These are phyloP conservation scores for Carex myosuroides DNA, from an alignment of 176 grass and related monocot genomes.

Conservation along the genomic window DNA sequence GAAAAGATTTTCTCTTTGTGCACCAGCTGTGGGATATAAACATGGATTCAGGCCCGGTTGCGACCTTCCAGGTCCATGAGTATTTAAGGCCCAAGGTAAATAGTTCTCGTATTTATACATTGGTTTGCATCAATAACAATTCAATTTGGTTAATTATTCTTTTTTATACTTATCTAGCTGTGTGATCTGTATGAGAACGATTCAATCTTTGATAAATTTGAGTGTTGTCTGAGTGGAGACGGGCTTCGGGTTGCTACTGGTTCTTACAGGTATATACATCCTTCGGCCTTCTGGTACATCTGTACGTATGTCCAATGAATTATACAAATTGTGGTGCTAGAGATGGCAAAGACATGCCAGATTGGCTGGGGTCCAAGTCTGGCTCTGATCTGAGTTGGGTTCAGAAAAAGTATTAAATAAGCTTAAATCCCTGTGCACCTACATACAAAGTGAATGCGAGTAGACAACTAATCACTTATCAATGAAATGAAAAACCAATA, in stretches of 20 bases:
- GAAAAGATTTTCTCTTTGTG: neutral
- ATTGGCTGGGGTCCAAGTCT: neutral
- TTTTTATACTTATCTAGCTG: constrained; percentile 43
- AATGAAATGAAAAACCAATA: neutral
- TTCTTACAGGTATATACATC: constrained; percentile 72
- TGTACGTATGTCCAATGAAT: neutral
- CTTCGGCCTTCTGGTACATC: constrained; percentile 16
- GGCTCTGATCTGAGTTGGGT: neutral
- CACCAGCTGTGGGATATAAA: constrained; percentile 84
- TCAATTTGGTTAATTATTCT: neutral
- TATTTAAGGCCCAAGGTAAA: constrained; percentile 84
- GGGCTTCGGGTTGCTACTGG: constrained; percentile 68
- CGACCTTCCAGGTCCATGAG: constrained; percentile 87
- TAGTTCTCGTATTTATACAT: constrained; percentile 13
- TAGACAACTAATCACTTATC: neutral
- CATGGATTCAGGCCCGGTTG: constrained; percentile 81
- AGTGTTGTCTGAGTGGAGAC: constrained; percentile 72
- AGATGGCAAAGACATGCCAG: neutral
- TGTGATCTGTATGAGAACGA: constrained; percentile 89
- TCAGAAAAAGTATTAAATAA: neutral
- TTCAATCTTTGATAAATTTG: constrained; percentile 90
- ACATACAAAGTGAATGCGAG: neutral
- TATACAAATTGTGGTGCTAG: constrained; percentile 4
- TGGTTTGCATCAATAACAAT: constrained; percentile 17
- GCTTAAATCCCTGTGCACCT: neutral